These are phyloP conservation scores for Starmerella lactis-condensi DNA, from an alignment of 805 yeast genomes.

Conservation along the genomic window DNA sequence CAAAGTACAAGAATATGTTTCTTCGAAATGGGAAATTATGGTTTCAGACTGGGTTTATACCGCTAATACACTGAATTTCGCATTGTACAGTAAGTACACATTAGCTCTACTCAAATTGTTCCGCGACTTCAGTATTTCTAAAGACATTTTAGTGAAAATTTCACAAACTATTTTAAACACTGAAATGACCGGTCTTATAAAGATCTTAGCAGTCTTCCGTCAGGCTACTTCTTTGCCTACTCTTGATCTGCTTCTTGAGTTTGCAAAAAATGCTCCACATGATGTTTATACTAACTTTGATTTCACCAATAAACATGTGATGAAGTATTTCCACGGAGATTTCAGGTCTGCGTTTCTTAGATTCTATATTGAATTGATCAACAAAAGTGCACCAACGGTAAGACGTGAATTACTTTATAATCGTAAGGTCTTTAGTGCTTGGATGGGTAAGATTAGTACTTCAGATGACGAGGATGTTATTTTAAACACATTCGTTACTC, in stretches of 20 bases:
- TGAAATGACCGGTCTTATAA: conserved; percentile 44
- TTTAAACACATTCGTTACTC: conserved; percentile 27
- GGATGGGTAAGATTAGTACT: conserved; percentile 42
- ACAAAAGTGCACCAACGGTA: conserved; percentile 32
- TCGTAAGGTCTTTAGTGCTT: conserved; percentile 37
- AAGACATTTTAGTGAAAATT: conserved; percentile 17
- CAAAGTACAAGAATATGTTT: conserved; percentile 3
- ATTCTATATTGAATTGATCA: conserved; percentile 41
- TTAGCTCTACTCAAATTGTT: too few species aligned
- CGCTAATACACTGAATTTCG: conserved; percentile 15
- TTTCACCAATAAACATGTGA: conserved; percentile 38
- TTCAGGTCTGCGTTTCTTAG: conserved; percentile 43
- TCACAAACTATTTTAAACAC: conserved; percentile 36
- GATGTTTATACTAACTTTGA: conserved; percentile 52
- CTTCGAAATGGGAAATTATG: conserved; percentile 4
- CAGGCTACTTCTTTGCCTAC: conserved; percentile 44
- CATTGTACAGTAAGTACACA: conserved; percentile 12
- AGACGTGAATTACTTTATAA: conserved; percentile 48
- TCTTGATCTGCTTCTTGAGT: conserved; percentile 36
- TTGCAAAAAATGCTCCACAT: conserved; percentile 30
- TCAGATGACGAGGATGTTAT: conserved; percentile 37
- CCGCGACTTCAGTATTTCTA: conserved; percentile 2
- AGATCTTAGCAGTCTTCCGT: conserved; percentile 42
- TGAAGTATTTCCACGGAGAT: too few species aligned
- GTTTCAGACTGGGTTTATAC: conserved; percentile 18